Percentiles rank a stretch among this genome's conserved stretches.
These are phyloP conservation scores for Leishmania martiniquensis DNA, from an alignment of 208 protist species.

Conservation along the genomic window DNA sequence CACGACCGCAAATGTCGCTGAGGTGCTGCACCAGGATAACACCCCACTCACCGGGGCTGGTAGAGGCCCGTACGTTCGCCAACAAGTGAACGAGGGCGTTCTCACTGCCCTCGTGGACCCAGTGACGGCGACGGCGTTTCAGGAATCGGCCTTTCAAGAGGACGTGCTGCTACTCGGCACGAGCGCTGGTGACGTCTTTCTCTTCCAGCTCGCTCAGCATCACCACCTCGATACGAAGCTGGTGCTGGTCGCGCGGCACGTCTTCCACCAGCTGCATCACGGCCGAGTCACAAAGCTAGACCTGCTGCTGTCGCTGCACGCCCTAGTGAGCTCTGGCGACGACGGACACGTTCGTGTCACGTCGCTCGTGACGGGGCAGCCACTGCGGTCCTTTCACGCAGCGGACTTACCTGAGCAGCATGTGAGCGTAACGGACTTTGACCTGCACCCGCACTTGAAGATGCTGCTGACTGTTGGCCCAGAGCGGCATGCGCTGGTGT, in stretches of 20 bases:
- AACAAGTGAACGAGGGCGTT: conserved; percentile 59
- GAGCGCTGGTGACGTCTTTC: conserved; percentile 55
- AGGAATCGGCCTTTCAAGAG: conserved; percentile 58
- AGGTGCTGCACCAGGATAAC: conserved; percentile 45
- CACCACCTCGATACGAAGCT: conserved; percentile 44
- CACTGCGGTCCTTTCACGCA: conserved; percentile 47
- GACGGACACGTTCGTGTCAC: conserved; percentile 74
- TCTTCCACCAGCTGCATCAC: conserved; percentile 37
- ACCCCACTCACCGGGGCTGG: conserved; percentile 45
- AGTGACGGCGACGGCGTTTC: conserved; percentile 58
- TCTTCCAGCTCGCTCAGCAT: conserved; percentile 50
- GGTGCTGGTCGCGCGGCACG: conserved; percentile 38
- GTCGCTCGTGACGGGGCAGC: conserved; percentile 58
- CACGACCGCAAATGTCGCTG: conserved; percentile 36
- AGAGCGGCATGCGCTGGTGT: conserved; percentile 78
- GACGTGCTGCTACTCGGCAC: conserved; percentile 79
- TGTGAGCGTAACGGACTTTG: conserved; percentile 66
- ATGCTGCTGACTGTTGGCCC: conserved; percentile 80
- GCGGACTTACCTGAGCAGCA: conserved; percentile 41
- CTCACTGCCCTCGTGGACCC: conserved; percentile 67
- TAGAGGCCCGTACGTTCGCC: conserved; percentile 61
- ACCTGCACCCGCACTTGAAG: conserved; percentile 50
- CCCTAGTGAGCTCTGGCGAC: conserved; percentile 67
- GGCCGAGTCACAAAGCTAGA: conserved; percentile 73
- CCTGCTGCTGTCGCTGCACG: conserved; percentile 54